phyloP scores from a whole-genome alignment of 441 rosid genomes.

The Croton laevigatus region DNA sequence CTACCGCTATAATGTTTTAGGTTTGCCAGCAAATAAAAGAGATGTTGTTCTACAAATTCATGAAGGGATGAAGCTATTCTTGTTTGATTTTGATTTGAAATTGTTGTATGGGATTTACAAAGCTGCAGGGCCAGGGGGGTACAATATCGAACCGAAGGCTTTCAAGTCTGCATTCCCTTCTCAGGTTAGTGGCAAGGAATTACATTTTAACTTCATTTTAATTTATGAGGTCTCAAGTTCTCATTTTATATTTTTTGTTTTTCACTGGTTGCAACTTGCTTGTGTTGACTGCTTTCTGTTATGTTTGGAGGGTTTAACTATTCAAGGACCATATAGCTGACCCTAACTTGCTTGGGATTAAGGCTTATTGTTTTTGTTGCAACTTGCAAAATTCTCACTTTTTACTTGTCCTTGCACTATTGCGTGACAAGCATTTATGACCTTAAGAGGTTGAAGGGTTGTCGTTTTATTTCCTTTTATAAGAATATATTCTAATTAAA shows the following conservation, averaged over 20 bases:
- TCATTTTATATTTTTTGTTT: neutral
- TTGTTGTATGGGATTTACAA: conserved; percentile 30
- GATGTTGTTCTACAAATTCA: conserved; percentile 22
- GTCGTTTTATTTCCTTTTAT: neutral
- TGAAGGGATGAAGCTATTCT: conserved; percentile 31
- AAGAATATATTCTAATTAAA: neutral
- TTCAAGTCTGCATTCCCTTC: conserved; percentile 33
- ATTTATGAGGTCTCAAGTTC: neutral
- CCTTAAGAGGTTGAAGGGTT: neutral
- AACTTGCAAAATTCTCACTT: neutral
- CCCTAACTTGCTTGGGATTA: no score
- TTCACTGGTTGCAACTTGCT: neutral
- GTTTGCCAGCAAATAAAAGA: conserved; percentile 33
- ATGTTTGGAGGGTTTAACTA: no score
- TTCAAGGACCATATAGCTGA: no score
- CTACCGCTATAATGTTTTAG: conserved; percentile 28
- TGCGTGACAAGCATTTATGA: neutral
- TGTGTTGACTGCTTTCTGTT: no score
- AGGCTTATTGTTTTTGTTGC: no score
- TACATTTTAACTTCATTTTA: conserved; percentile 4
- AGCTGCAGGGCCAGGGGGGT: conserved; percentile 39
- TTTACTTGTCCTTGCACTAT: neutral
- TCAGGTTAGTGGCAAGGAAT: conserved; percentile 26
- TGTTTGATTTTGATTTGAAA: conserved; percentile 31
- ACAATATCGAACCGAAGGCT: conserved; percentile 31